These are phyloP conservation scores for Ascochyta fabae DNA, from an alignment of 2,329 filamentous ascomycete genomes.

Conservation along the genomic window DNA sequence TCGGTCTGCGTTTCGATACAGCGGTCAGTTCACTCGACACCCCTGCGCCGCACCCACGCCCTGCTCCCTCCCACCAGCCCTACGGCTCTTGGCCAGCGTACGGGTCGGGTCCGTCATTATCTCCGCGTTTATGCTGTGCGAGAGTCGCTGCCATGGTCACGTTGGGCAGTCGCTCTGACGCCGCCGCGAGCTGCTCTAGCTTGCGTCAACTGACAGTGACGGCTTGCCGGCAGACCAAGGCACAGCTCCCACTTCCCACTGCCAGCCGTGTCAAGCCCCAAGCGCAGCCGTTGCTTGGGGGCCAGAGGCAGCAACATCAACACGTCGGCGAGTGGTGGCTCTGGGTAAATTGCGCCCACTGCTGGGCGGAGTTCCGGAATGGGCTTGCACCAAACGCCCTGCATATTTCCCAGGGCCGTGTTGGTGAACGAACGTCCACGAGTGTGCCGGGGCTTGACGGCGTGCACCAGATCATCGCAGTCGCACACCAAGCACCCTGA, in stretches of 20 bases:
- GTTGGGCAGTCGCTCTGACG: constrained; percentile 4
- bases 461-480: constrained; percentile 17
- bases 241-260: not conserved
- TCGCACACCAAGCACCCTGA: constrained; percentile 6
- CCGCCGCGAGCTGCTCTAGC: constrained; percentile 1
- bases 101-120: constrained; percentile 26
- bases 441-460: constrained; percentile 16
- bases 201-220: constrained; percentile 1
- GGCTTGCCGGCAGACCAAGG: not conserved
- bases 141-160: constrained; percentile 12
- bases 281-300: constrained; percentile 11
- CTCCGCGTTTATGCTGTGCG: constrained; percentile 26
- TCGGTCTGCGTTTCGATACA: constrained; percentile 31
- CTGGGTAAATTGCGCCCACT: constrained; percentile 18
- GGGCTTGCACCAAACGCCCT: constrained; percentile 15
- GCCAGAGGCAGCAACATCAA: constrained; percentile 9
- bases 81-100: constrained; percentile 30
- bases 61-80: constrained; percentile 23
- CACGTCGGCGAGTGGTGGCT: constrained; percentile 4
- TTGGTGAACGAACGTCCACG: constrained; percentile 17
- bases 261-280: constrained; percentile 12
- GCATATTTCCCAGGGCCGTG: constrained; percentile 18
- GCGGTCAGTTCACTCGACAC: constrained; percentile 30
- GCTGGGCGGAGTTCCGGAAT: constrained; percentile 19
- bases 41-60: constrained; percentile 18